These are phyloP conservation scores for Xylariaceae sp. DNA, from an alignment of 2,329 filamentous ascomycete genomes.

Conservation along the genomic window DNA sequence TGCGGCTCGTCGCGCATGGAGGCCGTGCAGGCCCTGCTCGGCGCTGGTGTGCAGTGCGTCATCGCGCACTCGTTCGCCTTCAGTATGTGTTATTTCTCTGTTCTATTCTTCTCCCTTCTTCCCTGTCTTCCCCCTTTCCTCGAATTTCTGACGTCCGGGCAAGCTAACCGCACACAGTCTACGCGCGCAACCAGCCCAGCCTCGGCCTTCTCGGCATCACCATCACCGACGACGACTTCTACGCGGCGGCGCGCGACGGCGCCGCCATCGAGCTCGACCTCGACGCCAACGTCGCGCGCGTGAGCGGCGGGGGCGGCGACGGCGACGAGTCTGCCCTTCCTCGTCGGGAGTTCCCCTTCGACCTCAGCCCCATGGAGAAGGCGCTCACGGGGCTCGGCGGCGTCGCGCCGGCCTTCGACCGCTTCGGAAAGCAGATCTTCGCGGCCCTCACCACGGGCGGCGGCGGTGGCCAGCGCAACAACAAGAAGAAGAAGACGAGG, in stretches of 20 bases:
- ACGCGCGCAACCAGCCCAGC: slow-evolving; percentile 35
- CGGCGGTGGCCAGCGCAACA: too few species aligned
- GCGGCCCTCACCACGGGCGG: not conserved
- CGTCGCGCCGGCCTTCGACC: slow-evolving; percentile 30
- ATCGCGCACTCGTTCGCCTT: slow-evolving; percentile 38
- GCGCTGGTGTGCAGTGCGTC: slow-evolving; percentile 31
- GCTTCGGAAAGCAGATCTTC: slow-evolving; percentile 24
- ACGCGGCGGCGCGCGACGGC: slow-evolving; percentile 26
- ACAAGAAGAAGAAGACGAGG: too few species aligned
- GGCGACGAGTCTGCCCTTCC: slow-evolving; percentile 10
- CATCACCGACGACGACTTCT: slow-evolving; percentile 31
- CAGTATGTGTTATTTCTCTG: too few species aligned
- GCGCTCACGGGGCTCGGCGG: slow-evolving; percentile 29
- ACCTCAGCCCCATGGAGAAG: slow-evolving; percentile 31
- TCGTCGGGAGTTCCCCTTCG: slow-evolving; percentile 25
- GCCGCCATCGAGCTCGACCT: slow-evolving; percentile 30
- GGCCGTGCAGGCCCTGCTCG: slow-evolving; percentile 32
- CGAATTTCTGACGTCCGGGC: too few species aligned
- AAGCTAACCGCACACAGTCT: too few species aligned
- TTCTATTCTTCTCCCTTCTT: not conserved
- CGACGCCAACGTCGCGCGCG: slow-evolving; percentile 9
- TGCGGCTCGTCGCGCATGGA: slow-evolving; percentile 37
- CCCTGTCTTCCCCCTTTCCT: not conserved
- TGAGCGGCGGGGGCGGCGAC: slow-evolving; percentile 9
- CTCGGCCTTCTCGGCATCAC: slow-evolving; percentile 36